phyloP scores from a whole-genome alignment of 2,329 filamentous ascomycete species.

The Aspergillus persii region DNA sequence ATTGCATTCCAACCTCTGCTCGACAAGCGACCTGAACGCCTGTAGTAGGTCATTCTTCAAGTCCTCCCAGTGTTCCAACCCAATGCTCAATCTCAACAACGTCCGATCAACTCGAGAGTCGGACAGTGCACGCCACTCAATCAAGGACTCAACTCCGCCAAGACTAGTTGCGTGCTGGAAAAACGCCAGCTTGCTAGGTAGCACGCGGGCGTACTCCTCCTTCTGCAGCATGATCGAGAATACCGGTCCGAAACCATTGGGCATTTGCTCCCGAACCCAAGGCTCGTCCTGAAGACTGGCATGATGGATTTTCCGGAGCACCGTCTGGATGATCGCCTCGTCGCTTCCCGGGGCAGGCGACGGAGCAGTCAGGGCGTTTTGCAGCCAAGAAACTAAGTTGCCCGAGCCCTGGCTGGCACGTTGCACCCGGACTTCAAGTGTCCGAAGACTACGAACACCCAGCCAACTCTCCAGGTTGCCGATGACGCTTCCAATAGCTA shows the following conservation, averaged over 20 bases:
- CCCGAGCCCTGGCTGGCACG: constrained; percentile 71
- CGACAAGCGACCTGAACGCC: constrained; percentile 52
- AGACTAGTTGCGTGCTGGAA: constrained; percentile 95
- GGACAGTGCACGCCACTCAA: constrained; percentile 92
- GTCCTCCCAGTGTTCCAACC: constrained; percentile 83
- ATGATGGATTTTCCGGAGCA: constrained; percentile 67
- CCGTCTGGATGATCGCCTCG: constrained; percentile 46
- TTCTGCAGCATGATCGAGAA: constrained; percentile 69
- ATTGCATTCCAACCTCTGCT: neutral
- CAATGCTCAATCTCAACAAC: constrained; percentile 77
- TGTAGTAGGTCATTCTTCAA: constrained; percentile 69
- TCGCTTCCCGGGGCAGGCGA: constrained; percentile 41
- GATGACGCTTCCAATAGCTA: constrained; percentile 80
- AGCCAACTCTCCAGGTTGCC: constrained; percentile 91
- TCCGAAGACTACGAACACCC: constrained; percentile 79
- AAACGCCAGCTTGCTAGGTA: constrained; percentile 74
- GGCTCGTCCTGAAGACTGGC: constrained; percentile 72
- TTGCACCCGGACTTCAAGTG: constrained; percentile 76
- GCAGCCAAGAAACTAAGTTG: constrained; percentile 71
- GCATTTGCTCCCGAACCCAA: constrained; percentile 88
- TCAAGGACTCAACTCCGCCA: constrained; percentile 89
- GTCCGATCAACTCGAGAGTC: constrained; percentile 69
- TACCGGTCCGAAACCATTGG: constrained; percentile 81
- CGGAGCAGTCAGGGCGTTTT: constrained; percentile 44
- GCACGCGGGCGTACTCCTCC: constrained; percentile 57